Evolutionary conservation across 2,329 filamentous ascomycete species (phyloP).

Genomic region (Phoma sp.): DNA sequence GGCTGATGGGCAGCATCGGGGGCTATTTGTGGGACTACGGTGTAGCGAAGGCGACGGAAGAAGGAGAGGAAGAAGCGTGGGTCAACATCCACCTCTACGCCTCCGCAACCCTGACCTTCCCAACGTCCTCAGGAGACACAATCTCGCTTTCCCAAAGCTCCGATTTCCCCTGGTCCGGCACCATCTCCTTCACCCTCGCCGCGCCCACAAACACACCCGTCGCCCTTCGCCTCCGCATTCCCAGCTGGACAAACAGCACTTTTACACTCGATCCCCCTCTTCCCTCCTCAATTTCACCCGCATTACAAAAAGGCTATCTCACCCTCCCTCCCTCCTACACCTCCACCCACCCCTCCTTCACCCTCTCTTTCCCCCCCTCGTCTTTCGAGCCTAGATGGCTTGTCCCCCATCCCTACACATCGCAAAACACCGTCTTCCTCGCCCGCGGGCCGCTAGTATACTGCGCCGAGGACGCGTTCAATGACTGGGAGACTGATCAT

Average conservation of each 20-base stretch:
- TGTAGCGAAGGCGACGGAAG: neutral
- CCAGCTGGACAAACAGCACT: conserved; percentile 55
- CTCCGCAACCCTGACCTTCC: conserved; percentile 54
- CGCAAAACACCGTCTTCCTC: conserved; percentile 58
- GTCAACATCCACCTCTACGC: conserved; percentile 65
- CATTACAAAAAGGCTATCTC: conserved; percentile 27
- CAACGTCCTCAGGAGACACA: conserved; percentile 31
- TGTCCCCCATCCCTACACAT: conserved; percentile 62
- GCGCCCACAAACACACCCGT: conserved; percentile 34
- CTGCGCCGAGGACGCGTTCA: conserved; percentile 16
- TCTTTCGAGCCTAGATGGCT: conserved; percentile 56
- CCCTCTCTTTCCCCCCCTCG: conserved; percentile 47
- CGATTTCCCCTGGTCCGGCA: conserved; percentile 64
- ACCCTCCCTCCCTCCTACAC: neutral
- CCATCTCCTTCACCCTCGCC: conserved; percentile 54
- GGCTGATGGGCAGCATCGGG: conserved; percentile 15
- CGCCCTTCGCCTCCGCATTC: conserved; percentile 60
- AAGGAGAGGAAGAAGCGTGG: conserved; percentile 45
- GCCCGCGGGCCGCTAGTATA: conserved; percentile 18
- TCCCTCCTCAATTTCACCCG: conserved; percentile 24
- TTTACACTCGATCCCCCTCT: conserved; percentile 34
- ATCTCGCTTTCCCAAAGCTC: conserved; percentile 58
- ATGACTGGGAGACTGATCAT: conserved; percentile 15
- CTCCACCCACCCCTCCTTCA: conserved; percentile 46
- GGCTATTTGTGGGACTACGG: conserved; percentile 19